Evolutionary conservation across 768 basidiomycete genomes (phyloP).

Genomic region (Hericium erinaceus): DNA sequence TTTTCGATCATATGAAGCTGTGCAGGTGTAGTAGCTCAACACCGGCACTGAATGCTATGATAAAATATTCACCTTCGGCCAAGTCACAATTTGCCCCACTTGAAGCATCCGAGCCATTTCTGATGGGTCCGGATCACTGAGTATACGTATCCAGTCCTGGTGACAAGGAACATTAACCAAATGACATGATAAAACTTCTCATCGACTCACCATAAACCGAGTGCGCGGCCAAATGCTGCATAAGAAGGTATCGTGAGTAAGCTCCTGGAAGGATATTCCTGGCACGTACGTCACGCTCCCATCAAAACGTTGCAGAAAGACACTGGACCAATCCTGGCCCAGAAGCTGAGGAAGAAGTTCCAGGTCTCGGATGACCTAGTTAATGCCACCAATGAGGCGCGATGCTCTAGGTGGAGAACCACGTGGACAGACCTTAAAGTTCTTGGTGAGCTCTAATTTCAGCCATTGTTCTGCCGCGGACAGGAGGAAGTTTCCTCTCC

Average conservation of each 20-base stretch:
- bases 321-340: constrained; percentile 93
- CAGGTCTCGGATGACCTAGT: constrained; percentile 82
- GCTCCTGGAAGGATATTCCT: background rate
- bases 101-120: constrained; percentile 83
- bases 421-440: constrained; percentile 58
- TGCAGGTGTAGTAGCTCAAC: background rate
- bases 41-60: background rate
- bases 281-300: constrained; percentile 71
- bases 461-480: constrained; percentile 92
- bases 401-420: too few relatives aligned
- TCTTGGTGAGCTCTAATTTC: constrained; percentile 93
- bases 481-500: constrained; percentile 90
- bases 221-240: constrained; percentile 79
- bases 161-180: background rate
- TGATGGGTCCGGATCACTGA: constrained; percentile 73
- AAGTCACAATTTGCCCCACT: constrained; percentile 87
- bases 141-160: constrained; percentile 28
- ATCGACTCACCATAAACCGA: constrained; percentile 47
- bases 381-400: too few relatives aligned
- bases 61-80: constrained; percentile 70
- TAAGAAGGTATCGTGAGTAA: background rate
- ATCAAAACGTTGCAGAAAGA: constrained; percentile 92
- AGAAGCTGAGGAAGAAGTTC: constrained; percentile 90
- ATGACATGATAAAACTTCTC: background rate
- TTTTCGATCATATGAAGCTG: constrained; percentile 94